Percentiles rank a stretch among this genome's conserved stretches.
These are phyloP conservation scores for Rhexocercosporidium sp. DNA, from an alignment of 2,329 filamentous ascomycete genomes.

Conservation along the genomic window DNA sequence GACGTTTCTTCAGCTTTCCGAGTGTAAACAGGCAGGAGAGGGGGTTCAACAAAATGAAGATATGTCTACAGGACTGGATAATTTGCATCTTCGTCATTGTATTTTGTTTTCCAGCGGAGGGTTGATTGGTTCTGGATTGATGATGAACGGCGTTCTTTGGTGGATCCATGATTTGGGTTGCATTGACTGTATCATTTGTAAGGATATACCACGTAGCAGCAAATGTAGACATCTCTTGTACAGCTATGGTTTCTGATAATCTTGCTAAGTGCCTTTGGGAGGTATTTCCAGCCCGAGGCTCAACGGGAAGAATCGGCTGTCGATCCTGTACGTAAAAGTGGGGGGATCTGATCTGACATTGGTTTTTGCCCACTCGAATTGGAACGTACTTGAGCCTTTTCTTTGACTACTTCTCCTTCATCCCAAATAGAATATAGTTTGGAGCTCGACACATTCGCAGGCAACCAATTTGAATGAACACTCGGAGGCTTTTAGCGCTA, in stretches of 20 bases:
- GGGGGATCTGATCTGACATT: not conserved
- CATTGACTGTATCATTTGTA: slow-evolving; percentile 24
- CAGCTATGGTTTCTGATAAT: not conserved
- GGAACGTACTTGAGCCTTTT: not conserved
- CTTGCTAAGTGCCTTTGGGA: not conserved
- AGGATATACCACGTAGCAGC: slow-evolving; percentile 26
- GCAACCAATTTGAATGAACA: no score
- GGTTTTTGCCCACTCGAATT: not conserved
- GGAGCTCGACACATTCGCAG: no score
- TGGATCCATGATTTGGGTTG: slow-evolving; percentile 4
- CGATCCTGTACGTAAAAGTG: slow-evolving; percentile 13
- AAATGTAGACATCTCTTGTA: slow-evolving; percentile 14
- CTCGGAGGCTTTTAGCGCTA: no score
- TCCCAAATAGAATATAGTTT: no score
- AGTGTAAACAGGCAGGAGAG: slow-evolving; percentile 29
- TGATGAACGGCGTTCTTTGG: slow-evolving; percentile 11
- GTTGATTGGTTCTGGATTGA: slow-evolving; percentile 3
- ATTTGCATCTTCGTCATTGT: slow-evolving; percentile 6
- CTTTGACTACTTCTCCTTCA: not conserved
- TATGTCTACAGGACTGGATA: slow-evolving; percentile 12
- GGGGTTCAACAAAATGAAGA: not conserved
- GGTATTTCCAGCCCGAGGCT: slow-evolving; percentile 1
- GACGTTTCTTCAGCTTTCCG: slow-evolving; percentile 66
- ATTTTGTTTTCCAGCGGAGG: not conserved
- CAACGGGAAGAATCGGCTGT: slow-evolving; percentile 15